Percentiles rank a stretch among this genome's conserved stretches.
Conservation (phyloP, 192 early-diverging fungal species). For the Lobosporangium transversale region DNA sequence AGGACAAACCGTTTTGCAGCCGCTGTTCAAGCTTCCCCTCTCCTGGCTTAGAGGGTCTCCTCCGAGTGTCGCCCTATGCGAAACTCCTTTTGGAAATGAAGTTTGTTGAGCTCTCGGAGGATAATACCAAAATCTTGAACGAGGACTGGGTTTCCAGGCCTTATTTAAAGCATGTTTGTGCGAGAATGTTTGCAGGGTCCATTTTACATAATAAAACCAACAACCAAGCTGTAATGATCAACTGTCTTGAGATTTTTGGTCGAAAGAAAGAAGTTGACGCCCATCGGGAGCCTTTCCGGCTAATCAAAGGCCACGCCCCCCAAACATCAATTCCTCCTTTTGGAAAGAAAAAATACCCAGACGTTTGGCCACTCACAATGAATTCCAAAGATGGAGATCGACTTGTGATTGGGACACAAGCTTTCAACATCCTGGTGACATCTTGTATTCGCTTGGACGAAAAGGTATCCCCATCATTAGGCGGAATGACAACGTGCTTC, state of each 20-base stretch:
- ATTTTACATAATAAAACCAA: constrained; percentile 30
- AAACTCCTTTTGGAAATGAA: not conserved
- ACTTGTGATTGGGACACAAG: not conserved
- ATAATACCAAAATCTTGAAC: constrained; percentile 19
- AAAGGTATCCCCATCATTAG: not conserved
- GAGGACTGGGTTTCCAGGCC: constrained; percentile 38
- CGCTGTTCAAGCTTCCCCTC: not conserved
- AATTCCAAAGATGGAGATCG: not conserved
- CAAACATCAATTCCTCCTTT: constrained; percentile 1
- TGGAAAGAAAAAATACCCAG: not conserved
- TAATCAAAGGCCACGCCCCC: not conserved
- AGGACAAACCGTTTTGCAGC: too few species aligned
- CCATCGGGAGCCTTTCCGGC: not conserved
- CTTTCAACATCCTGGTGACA: not conserved
- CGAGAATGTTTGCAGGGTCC: constrained; percentile 22
- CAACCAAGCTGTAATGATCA: constrained; percentile 32
- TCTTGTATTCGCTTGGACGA: not conserved
- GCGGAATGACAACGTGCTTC: constrained; percentile 9
- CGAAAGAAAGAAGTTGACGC: constrained; percentile 19
- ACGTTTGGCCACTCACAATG: not conserved
- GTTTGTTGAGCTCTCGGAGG: constrained; percentile 8
- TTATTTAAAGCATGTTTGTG: constrained; percentile 24
- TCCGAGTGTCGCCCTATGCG: not conserved
- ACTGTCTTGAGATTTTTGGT: constrained; percentile 45
- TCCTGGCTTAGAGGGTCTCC: not conserved